phyloP scores from a whole-genome alignment of 495 filamentous ascomycete genomes.

The Pseudoneurospora amorphoporcata region DNA sequence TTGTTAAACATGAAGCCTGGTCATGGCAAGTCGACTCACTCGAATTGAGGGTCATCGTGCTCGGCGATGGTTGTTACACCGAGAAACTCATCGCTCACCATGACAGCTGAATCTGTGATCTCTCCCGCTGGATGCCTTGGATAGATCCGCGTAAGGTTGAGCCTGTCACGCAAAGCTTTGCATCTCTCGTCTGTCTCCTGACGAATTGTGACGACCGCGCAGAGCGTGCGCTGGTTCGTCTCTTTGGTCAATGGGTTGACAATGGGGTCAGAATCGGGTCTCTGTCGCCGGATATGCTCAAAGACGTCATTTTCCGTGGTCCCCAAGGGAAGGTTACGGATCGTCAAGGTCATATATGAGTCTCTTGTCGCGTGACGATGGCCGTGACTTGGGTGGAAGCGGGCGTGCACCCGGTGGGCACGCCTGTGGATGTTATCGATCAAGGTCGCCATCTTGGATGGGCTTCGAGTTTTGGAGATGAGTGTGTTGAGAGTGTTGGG shows the following conservation, averaged over 20 bases:
- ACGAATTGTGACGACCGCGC: slow-evolving; percentile 5
- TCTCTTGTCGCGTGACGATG: background rate
- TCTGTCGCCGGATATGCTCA: slow-evolving; percentile 1
- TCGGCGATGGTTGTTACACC: slow-evolving; percentile 11
- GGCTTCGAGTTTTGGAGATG: background rate
- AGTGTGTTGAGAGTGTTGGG: background rate
- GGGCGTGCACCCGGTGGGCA: background rate
- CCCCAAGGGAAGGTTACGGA: slow-evolving; percentile 10
- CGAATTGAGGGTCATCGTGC: slow-evolving; percentile 11
- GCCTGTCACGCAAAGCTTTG: background rate
- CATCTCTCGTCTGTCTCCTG: slow-evolving; percentile 2
- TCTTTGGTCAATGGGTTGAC: slow-evolving; percentile 4
- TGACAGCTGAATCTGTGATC: background rate
- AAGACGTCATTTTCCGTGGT: slow-evolving; percentile 6
- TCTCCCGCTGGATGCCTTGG: background rate
- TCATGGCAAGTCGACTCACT: background rate
- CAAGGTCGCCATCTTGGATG: background rate
- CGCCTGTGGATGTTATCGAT: background rate
- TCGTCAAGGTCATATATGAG: slow-evolving; percentile 6
- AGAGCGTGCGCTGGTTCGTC: background rate
- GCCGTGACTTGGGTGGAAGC: background rate
- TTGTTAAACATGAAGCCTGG: background rate
- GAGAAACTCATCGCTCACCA: slow-evolving; percentile 9
- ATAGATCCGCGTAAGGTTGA: background rate
- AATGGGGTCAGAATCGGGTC: background rate